Percentiles rank a stretch among this genome's conserved stretches.
Evolutionary conservation across 129 eudicot genomes (phyloP).

Genomic region (Lactuca sativa): DNA sequence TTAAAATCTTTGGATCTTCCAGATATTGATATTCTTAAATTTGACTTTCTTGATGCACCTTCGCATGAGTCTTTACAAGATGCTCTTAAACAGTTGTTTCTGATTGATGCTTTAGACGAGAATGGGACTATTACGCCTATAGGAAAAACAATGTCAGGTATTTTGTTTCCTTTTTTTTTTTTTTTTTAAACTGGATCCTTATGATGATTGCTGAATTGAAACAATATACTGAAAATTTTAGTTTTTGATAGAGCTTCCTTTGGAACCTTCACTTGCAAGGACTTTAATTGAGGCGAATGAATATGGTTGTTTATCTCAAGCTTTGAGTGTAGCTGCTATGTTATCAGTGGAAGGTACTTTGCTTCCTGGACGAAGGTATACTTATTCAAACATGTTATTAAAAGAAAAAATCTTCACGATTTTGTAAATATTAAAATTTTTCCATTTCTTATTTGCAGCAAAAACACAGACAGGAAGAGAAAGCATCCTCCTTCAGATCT

Average conservation of each 20-base stretch:
- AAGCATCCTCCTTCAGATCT: conserved; percentile 65
- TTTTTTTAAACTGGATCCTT: conserved; percentile 3
- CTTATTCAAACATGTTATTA: conserved; percentile 11
- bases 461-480: conserved; percentile 75
- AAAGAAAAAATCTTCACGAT: neutral
- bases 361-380: conserved; percentile 76
- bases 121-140: conserved; percentile 69
- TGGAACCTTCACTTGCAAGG: conserved; percentile 97
- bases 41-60: conserved; percentile 95
- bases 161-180: neutral
- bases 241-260: conserved; percentile 66
- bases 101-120: conserved; percentile 93
- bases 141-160: conserved; percentile 94
- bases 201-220: neutral
- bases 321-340: conserved; percentile 93
- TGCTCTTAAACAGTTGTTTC: conserved; percentile 90
- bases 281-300: conserved; percentile 91
- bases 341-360: conserved; percentile 88
- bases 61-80: conserved; percentile 85
- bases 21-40: conserved; percentile 88
- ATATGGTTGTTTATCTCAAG: conserved; percentile 75
- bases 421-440: neutral
- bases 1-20: conserved; percentile 93
- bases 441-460: conserved; percentile 42
- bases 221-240: conserved; percentile 1